Evolutionary conservation across 345 rosid species (phyloP).

Genomic region (Barbarea vulgaris): DNA sequence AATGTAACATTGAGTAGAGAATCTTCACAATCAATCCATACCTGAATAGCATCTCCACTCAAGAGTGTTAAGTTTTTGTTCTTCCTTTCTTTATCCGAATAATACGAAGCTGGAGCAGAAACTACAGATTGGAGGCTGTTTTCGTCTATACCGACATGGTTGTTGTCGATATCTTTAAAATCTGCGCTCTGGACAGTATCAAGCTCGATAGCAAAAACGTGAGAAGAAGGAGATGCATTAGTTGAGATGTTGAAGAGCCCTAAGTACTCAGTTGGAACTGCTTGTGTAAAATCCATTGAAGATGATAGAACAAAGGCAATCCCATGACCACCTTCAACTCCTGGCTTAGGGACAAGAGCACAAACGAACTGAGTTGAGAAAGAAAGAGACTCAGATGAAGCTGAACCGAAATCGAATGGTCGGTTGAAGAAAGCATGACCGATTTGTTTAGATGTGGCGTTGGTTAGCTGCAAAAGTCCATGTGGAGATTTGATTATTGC

Average conservation of each 20-base stretch:
- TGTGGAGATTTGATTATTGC: constrained; percentile 38
- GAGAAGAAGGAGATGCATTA: constrained; percentile 44
- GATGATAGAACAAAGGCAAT: constrained; percentile 49
- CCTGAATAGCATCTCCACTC: constrained; percentile 51
- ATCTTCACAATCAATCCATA: constrained; percentile 62
- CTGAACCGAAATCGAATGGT: constrained; percentile 50
- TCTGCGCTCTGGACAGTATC: constrained; percentile 54
- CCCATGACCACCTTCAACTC: constrained; percentile 47
- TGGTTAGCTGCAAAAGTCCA: constrained; percentile 60
- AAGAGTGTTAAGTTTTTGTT: constrained; percentile 41
- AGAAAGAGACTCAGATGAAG: constrained; percentile 19
- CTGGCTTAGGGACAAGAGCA: constrained; percentile 41
- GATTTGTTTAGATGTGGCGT: constrained; percentile 35
- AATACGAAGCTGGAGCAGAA: constrained; percentile 45
- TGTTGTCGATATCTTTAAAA: constrained; percentile 48
- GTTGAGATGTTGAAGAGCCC: constrained; percentile 52
- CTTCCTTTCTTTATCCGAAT: constrained; percentile 25
- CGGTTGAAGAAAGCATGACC: constrained; percentile 54
- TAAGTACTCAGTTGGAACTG: constrained; percentile 38
- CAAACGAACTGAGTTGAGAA: constrained; percentile 48
- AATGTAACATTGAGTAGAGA: constrained; percentile 48
- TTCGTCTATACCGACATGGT: constrained; percentile 65
- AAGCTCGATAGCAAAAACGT: constrained; percentile 57
- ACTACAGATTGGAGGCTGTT: constrained; percentile 43
- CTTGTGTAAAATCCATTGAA: constrained; percentile 29